Evolutionary conservation across 2,329 filamentous ascomycete genomes (phyloP).

Genomic region (Fusarium redolens): DNA sequence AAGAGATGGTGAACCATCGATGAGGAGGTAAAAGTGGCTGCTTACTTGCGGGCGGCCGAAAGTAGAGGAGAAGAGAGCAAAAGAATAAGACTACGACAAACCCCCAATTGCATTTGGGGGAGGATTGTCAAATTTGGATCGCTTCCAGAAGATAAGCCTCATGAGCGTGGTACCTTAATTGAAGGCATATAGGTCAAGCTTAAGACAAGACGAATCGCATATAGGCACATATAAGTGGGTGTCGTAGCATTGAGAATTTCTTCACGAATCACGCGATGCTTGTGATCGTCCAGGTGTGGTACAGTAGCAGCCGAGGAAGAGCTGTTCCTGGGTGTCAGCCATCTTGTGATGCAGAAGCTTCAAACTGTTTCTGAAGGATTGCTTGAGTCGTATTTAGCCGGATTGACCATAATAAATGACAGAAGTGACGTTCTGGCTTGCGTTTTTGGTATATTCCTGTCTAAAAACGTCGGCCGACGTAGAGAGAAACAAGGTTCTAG

Average conservation of each 20-base stretch:
- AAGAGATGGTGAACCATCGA: not conserved
- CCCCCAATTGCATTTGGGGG: constrained; percentile 4
- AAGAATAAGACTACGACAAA: not conserved
- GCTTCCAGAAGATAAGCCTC: constrained; percentile 1
- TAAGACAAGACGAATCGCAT: not conserved
- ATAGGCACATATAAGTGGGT: not conserved
- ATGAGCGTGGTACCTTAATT: constrained; percentile 17
- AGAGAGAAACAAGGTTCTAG: constrained; percentile 7
- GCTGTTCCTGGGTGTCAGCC: constrained; percentile 6
- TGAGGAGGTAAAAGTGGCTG: not conserved
- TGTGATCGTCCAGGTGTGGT: not conserved
- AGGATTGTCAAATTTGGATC: not conserved
- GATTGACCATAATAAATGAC: not conserved
- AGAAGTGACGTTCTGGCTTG: not conserved
- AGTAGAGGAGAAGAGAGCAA: not conserved
- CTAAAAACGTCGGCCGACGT: not conserved
- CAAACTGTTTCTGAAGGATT: not conserved
- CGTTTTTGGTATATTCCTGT: not conserved
- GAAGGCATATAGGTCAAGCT: constrained; percentile 16
- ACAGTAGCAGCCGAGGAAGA: not conserved
- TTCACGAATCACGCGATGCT: constrained; percentile 9
- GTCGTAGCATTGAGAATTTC: not conserved
- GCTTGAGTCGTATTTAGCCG: constrained; percentile 9
- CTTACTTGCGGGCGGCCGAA: not conserved
- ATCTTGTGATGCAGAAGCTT: not conserved